Evolutionary conservation across 208 protist genomes (phyloP).

Genomic region (Wallacemonas sp.): DNA sequence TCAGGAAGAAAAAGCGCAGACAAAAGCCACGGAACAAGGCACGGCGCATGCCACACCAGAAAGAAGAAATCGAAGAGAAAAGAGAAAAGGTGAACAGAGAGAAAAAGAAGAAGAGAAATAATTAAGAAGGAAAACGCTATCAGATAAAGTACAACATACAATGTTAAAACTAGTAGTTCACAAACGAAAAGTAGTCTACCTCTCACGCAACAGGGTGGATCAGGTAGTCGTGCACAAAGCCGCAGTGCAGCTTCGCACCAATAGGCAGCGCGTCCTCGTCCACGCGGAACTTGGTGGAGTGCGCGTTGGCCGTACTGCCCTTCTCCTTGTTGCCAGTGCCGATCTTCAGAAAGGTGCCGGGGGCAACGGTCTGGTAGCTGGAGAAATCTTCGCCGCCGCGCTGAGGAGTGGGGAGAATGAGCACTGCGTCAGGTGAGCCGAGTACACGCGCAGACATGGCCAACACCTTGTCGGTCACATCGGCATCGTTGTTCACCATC

Average conservation of each 20-base stretch:
- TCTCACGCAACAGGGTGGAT: conserved; percentile 16
- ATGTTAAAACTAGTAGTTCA: too few species aligned
- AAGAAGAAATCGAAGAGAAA: conserved; percentile 1
- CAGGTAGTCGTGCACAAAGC: conserved; percentile 45
- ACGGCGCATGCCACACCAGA: too few species aligned
- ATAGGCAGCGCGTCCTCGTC: conserved; percentile 50
- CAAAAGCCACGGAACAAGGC: too few species aligned
- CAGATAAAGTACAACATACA: too few species aligned
- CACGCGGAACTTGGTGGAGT: conserved; percentile 51
- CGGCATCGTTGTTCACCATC: conserved; percentile 62
- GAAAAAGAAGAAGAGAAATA: conserved; percentile 14
- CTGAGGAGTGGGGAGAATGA: conserved; percentile 20
- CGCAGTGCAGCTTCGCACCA: conserved; percentile 48
- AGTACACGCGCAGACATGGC: conserved; percentile 33
- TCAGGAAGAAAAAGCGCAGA: too few species aligned
- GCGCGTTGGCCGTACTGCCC: conserved; percentile 26
- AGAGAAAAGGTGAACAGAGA: conserved; percentile 3
- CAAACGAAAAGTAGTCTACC: too few species aligned
- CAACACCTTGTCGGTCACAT: conserved; percentile 41
- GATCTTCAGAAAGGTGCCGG: conserved; percentile 45
- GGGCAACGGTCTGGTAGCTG: conserved; percentile 37
- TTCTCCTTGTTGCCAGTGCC: conserved; percentile 39
- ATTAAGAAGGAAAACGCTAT: conserved; percentile 15
- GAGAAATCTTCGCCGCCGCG: conserved; percentile 64
- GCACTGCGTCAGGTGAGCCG: conserved; percentile 32